phyloP scores from a whole-genome alignment of 352 stramenopile genomes.

The Halophytophthora polymorphica region DNA sequence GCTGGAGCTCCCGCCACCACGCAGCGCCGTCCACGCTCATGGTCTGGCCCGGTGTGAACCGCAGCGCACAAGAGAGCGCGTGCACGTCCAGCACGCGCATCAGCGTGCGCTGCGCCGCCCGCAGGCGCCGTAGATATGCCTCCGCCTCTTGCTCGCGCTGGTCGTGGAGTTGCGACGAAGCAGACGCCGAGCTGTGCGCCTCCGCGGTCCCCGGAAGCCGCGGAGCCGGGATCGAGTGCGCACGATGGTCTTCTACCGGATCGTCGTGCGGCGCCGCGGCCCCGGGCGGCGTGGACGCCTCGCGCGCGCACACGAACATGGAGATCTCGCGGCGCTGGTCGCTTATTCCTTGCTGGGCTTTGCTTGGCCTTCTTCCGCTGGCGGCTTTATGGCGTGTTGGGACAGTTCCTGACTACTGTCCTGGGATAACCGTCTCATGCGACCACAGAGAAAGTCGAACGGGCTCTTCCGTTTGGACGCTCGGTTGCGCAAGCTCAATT shows the following conservation, averaged over 20 bases:
- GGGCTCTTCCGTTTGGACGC: too few relatives aligned
- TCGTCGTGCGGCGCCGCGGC: background rate
- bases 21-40: conserved; percentile 30
- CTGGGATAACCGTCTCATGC: too few relatives aligned
- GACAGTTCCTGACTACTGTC: too few relatives aligned
- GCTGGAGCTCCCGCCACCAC: conserved; percentile 48
- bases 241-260: too few relatives aligned
- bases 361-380: too few relatives aligned
- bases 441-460: too few relatives aligned
- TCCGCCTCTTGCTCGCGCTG: background rate
- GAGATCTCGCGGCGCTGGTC: background rate
- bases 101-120: conserved; percentile 27
- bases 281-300: conserved; percentile 9
- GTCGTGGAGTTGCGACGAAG: background rate
- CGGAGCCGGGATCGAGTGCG: background rate
- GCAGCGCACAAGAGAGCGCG: conserved; percentile 30
- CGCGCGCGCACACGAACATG: conserved; percentile 26
- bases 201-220: background rate
- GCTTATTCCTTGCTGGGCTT: background rate
- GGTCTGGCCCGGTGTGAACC: conserved; percentile 23
- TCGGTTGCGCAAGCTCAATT: too few relatives aligned
- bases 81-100: conserved; percentile 37
- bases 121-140: conserved; percentile 30
- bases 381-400: too few relatives aligned
- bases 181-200: background rate